Evolutionary conservation across 192 early-diverging fungal genomes (phyloP), one percentile per base, ranked within the genome.

Genomic region (Coemansia sp.): DNA sequence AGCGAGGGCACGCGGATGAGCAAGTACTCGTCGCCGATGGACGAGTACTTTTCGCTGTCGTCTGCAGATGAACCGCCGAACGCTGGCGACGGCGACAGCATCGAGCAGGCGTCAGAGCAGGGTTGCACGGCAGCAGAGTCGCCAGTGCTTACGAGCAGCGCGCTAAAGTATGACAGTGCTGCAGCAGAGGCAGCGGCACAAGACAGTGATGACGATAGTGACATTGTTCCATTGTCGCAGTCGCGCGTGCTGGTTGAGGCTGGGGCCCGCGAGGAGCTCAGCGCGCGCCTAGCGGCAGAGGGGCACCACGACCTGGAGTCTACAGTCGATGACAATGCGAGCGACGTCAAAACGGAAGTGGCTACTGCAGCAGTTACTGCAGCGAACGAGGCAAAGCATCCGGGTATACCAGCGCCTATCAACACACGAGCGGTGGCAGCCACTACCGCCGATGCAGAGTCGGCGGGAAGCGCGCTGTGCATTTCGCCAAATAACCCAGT

Each of bases 181-280:
- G 61, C 57, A 3, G 49, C 49, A 21, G 61, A 44, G 23, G 30
- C 32, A 12, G 62, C 10, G 60, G 32, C 34, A 41, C 38, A 47
- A 49, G 56, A 19, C 38, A 58, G 53, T 52, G 77, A 80, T 25
- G 57, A 61, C 49, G 76, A 79, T 26, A 80, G 77, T 65, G 77
- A 80, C 41, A 64, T 80, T 31, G 68, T 74, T 18, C 77, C 77
- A 18, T 44, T 80, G 31, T 59, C 71, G n/a, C 71, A 69, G 26
- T 74, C 76, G 47, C 67, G 67, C 16, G 64, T 58, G 32, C 48
- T 79, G 28, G 19, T 62, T 14, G 64, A 66, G 22, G 68, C 58
- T 14, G 49, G 51, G 8, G 53, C 58, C 16, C 66, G 58, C 58
- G 49, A 55, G 23, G 54, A 51, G 19, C 19, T 21, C 19, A 54